phyloP scores from a whole-genome alignment of 306 rosid species.

The Geum urbanum region DNA sequence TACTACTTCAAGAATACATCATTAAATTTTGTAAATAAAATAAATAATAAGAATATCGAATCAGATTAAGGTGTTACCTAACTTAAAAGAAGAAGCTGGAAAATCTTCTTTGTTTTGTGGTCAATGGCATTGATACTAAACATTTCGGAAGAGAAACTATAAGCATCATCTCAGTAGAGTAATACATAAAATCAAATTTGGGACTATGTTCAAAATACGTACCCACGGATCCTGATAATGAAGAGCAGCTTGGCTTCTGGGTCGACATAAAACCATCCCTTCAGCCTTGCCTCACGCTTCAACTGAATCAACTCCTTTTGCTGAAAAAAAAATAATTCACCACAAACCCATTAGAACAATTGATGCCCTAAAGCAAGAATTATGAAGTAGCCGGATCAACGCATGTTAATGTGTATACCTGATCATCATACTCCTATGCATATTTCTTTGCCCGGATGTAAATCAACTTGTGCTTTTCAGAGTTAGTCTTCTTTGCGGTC shows the following conservation, averaged over 20 bases:
- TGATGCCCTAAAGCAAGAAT: not conserved
- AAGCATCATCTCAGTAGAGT: not conserved
- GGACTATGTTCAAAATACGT: conserved; percentile 7
- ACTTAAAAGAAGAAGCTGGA: conserved; percentile 74
- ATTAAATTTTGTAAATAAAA: too few species aligned
- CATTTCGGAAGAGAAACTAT: not conserved
- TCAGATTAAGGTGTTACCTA: conserved; percentile 40
- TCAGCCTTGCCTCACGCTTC: conserved; percentile 83
- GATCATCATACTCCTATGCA: conserved; percentile 54
- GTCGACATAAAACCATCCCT: conserved; percentile 72
- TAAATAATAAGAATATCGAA: not conserved
- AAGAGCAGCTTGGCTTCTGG: conserved; percentile 79
- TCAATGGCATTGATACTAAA: conserved; percentile 75
- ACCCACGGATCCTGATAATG: conserved; percentile 79
- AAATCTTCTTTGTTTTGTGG: conserved; percentile 65
- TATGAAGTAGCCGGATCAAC: not conserved
- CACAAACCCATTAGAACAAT: not conserved
- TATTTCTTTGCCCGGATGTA: conserved; percentile 57
- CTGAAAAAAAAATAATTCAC: conserved; percentile 20
- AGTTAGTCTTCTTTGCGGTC: conserved; percentile 37
- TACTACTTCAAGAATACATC: too few species aligned
- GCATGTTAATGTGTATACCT: conserved; percentile 20
- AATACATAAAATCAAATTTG: not conserved
- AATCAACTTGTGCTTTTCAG: conserved; percentile 50
- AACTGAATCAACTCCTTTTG: conserved; percentile 58